Base-by-base conservation (phyloP, 805 yeast genomes). In the Candida ovalis region DNA sequence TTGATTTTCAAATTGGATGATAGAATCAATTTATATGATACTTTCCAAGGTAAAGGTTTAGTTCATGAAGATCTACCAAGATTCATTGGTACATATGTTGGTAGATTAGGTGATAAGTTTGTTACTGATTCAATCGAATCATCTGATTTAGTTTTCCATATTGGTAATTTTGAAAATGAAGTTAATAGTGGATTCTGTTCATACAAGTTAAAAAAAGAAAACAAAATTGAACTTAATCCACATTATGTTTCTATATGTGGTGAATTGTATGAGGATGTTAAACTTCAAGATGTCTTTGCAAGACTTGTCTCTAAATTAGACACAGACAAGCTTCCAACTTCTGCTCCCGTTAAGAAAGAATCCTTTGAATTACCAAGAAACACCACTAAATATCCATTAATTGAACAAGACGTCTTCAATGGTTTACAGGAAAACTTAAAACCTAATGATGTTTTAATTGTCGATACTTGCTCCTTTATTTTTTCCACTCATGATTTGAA, bases 151-250 rank as follows among this genome's bases (percentile, higher is more conserved):
- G 75, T 90, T n/a, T 58, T 90, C 40, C 76, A 76, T 56, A 64
- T 88, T 52, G 97, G 97, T 5, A 77, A 81, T 30, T 74, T 80
- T 47, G 71, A 74, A 44, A 76, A 81, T 47, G 92, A 86, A 61
- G 72, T 81, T 48, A 86, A 84, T 61, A 71, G 78, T 32, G 92
- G 91, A 5, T 75, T 74, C 37, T 82, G 78, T 64, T 64, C 83
- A 1, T 70, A 73, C 22, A 52, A 66, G 1, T 54, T 73, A 30
- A 50, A 58, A 6, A 55, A 59, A 4, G 42, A 43, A 1, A 51
- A 53, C 0, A 54, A 61, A n/a, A 61, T 76, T 19, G 67, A 67
- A 19, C 59, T 77, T 40, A 70, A 71, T 50, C 74, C 75, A 1
- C 78, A 75, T 50, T 72, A 67, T 50, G 56, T 75, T 17, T 42